Evolutionary conservation across 2,329 filamentous ascomycete genomes (phyloP), one percentile per base, ranked within the genome.

Genomic region (Aspergillus pseudotamarii): DNA sequence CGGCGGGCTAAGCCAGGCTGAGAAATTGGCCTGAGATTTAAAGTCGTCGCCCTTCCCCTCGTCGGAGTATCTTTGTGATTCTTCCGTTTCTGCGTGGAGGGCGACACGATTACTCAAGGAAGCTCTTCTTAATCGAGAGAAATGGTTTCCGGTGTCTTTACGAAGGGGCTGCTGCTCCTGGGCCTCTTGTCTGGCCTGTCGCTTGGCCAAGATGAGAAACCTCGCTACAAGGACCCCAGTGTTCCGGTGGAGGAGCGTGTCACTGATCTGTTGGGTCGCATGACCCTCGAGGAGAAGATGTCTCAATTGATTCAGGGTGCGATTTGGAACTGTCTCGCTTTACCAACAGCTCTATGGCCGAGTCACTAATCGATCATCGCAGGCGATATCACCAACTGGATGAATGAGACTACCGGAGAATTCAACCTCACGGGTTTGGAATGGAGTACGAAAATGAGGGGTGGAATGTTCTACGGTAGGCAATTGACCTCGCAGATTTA

Each of bases 211-310:
- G 56, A 60, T 62, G 60, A 48, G n/a, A 67, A 58, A 4, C 74
- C 74, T 0, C 61, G 71, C 1, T 91, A 91, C 82, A 91, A 89
- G 73, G 81, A 92, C 72, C 79, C 88, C 6, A 81, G 81, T 61
- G 86, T 88, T 6, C 79, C 86, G 9, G 80, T 92, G 16, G 87
- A 91, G 58, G 85, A 84, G 57, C 83, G 91, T 63, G 85, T 93
- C 12, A 75, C 84, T 11, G 90, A 93, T 73, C 83, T 93, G 6
- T 78, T 93, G 58, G 85, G 85, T 14, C 85, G 88, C 28, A 93
- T 93, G 91, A 91, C 88, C 0, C 84, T 91, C 60, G 83, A 90
- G 71, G 91, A 93, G 64, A 93, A 93, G 79, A 85, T 87, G 51
- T 84, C 88, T 1, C 91, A 93, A 73, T 80, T 90, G 68, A 82